Evolutionary conservation across 192 early-diverging fungal genomes (phyloP), one percentile per base, ranked within the genome.

Genomic region (Gigaspora rosea): DNA sequence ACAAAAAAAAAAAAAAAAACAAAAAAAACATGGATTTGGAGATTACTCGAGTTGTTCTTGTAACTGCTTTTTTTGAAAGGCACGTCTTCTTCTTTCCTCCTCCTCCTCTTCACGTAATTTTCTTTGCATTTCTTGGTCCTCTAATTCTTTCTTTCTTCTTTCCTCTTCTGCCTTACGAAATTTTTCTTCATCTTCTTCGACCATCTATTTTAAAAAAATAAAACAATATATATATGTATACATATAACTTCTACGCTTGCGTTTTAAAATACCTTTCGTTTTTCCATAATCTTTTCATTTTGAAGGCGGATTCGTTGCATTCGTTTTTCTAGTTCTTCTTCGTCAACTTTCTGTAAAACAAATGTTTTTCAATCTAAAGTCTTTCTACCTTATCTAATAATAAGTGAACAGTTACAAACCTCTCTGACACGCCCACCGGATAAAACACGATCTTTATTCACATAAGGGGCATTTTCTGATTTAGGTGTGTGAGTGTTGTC

Each of bases 81-180:
- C 62, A 15, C 33, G 61, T 52, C 75, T 50, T 7, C 27, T 9
- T 52, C n/a, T 54, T 56, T 66, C 63, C 56, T 76, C 33, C 12
- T 65, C 75, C 18, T 76, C 75, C 10, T 76, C 75, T 35, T 76
- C 33, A 0, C 2, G 16, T 66, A 36, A 66, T 46, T 10, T 66
- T 12, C 8, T 76, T 41, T 76, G 75, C 0, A 54, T 15, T 56
- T 76, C 75, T 20, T n/a, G 8, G 54, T 76, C 64, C 41, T 66
- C 33, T 54, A 64, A 76, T 66, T 76, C 75, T 64, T 67, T 47
- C 66, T 66, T 35, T 16, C 56, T 76, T 67, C 75, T 65, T 67
- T 51, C 61, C 52, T 76, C 63, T 15, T 76, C 75, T 12, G 4
- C 63, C 54, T 76, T 76, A 3, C 7, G 10, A 18, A 76, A 76